Evolutionary conservation across 768 basidiomycete genomes (phyloP), one percentile per base, ranked within the genome.

Genomic region (Mycena rebaudengoi): DNA sequence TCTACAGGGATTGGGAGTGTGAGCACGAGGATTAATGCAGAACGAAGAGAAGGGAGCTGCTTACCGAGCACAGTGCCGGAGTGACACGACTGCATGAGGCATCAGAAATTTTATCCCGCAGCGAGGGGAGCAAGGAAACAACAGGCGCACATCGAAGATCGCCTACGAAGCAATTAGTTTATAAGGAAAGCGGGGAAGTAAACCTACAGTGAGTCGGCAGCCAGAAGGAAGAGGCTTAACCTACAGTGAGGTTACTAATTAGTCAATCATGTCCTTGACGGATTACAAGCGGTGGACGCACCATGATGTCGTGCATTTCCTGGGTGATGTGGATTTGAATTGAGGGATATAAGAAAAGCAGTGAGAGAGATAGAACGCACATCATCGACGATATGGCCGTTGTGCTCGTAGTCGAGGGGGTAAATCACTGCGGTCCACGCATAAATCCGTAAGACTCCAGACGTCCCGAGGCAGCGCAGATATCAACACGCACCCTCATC

Each of bases 341-440:
- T 12, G 13, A 32, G 32, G 32, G 14, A 46, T 54, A 35, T 55
- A 29, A 55, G 20, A 23, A 16, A 20, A 20, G 40, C 39, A 58
- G 21, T 4, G 4, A 26, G 20, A n/a, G 3, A 25, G 12, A 51
- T 2, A 30, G 20, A 13, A 75, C 82, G 12, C 51, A 85, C 86
- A 73, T 87, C 85, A 69, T 87, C 97, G 18, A 95, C 78, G 56
- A 99, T 96, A 56, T 91, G 83, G 0, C 95, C 93, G 0, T 80
- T 79, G 40, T 79, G 76, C 79, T 92, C 85, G 80, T 88, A 93
- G 75, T 99, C 97, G 20, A 96, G 73, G 0, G 97, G 98, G 73
- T 89, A 98, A 68, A 99, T 96, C 25, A 90, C 91, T 91, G 10
- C 25, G 35, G 57, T 14, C 25, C 43, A 53, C 16, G 14, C 43